Conservation (phyloP, 768 basidiomycete species). For the Cubamyces sp. region DNA sequence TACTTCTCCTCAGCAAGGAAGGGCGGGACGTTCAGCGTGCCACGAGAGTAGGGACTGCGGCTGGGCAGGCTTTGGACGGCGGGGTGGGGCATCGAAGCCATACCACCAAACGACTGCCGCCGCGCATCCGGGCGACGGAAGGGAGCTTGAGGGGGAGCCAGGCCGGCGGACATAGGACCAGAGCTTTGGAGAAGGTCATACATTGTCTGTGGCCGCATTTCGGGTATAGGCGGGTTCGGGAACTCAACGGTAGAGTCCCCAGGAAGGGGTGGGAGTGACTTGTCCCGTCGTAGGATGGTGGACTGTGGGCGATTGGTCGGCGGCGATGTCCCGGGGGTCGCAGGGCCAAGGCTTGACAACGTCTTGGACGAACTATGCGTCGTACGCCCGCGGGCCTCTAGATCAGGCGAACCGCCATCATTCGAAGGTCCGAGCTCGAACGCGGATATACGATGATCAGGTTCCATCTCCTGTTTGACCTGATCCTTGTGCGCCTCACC, state of each 20-base stretch:
- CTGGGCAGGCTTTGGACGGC: conserved; percentile 54
- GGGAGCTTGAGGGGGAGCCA: conserved; percentile 63
- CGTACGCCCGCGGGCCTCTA: conserved; percentile 30
- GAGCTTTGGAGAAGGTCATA: conserved; percentile 56
- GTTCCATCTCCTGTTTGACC: conserved; percentile 45
- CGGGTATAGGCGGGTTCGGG: conserved; percentile 35
- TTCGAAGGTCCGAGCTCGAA: conserved; percentile 37
- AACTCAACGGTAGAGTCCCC: conserved; percentile 42
- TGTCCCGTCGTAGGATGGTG: conserved; percentile 56
- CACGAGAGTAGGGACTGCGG: conserved; percentile 25
- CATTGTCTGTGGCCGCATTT: conserved; percentile 65
- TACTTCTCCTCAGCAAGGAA: conserved; percentile 46
- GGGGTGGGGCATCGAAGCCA: conserved; percentile 58
- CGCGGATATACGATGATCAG: conserved; percentile 40
- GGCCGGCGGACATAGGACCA: conserved; percentile 45
- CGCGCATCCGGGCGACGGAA: conserved; percentile 62
- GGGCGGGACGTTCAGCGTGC: conserved; percentile 25
- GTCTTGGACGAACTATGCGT: conserved; percentile 33
- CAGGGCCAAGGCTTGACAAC: conserved; percentile 27
- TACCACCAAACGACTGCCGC: conserved; percentile 79
- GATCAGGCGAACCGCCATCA: conserved; percentile 27
- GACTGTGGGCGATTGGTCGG: conserved; percentile 27
- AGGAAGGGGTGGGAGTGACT: conserved; percentile 79
- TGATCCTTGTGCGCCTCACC: conserved; percentile 49
- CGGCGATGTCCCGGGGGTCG: conserved; percentile 28